A percentile compares a stretch with the other conserved stretches of the same genome.
These are phyloP conservation scores for Fusarium metavorans DNA, from an alignment of 2,329 filamentous ascomycete genomes.

Conservation along the genomic window DNA sequence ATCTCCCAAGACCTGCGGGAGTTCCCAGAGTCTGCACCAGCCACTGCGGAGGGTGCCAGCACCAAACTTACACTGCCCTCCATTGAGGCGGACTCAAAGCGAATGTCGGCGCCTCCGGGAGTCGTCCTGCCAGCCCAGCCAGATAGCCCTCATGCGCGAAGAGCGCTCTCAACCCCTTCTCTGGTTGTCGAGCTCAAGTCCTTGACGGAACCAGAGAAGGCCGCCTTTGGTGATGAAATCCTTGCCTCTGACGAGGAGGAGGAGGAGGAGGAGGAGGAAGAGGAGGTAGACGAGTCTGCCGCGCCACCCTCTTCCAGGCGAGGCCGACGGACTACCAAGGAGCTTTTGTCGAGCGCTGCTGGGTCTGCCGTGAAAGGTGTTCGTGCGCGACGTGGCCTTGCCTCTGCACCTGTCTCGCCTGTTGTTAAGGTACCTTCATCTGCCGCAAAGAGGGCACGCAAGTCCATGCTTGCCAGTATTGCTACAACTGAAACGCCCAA, in stretches of 20 bases:
- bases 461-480: conserved; percentile 40
- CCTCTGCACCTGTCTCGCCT: conserved; percentile 28
- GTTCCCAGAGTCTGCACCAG: neutral
- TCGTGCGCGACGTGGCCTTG: conserved; percentile 23
- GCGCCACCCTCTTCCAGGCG: conserved; percentile 22
- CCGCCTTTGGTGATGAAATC: conserved; percentile 19
- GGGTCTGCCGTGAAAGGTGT: conserved; percentile 16
- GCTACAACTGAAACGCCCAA: conserved; percentile 29
- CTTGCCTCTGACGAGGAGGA: neutral
- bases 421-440: conserved; percentile 13
- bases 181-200: conserved; percentile 27
- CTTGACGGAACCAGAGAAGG: conserved; percentile 30
- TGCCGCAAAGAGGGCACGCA: conserved; percentile 26
- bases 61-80: conserved; percentile 18
- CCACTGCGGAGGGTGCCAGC: conserved; percentile 1
- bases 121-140: neutral
- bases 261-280: conserved; percentile 2
- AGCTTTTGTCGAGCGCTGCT: conserved; percentile 13
- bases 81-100: conserved; percentile 23
- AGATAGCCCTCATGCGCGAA: conserved; percentile 3
- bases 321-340: conserved; percentile 28
- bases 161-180: conserved; percentile 26
- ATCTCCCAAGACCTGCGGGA: neutral
- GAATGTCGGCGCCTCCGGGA: conserved; percentile 32
- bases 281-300: neutral